Evolutionary conservation across 2,329 filamentous ascomycete genomes (phyloP).

Genomic region (Pseudocercospora musae): DNA sequence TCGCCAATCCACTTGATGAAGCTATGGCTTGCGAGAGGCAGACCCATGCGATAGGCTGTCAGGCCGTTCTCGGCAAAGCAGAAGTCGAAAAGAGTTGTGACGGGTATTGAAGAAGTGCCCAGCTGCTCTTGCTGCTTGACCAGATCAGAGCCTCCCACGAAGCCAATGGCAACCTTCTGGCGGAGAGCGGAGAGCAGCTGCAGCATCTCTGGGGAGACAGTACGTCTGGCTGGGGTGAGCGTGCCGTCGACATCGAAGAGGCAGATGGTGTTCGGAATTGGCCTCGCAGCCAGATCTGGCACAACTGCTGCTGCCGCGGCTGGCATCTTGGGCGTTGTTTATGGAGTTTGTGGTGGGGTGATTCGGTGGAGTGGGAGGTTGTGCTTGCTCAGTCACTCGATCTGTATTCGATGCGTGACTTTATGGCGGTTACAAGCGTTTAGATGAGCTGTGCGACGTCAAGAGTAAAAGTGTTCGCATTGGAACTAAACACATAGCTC

Average conservation of each 20-base stretch:
- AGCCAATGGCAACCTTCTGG: conserved; percentile 84
- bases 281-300: conserved; percentile 76
- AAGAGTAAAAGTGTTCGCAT: background rate
- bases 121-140: conserved; percentile 95
- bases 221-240: conserved; percentile 72
- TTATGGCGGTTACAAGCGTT: background rate
- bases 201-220: conserved; percentile 76
- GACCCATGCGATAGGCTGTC: conserved; percentile 80
- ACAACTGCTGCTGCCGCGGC: conserved; percentile 48
- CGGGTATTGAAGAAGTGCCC: conserved; percentile 63
- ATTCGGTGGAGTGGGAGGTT: background rate
- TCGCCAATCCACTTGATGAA: conserved; percentile 95
- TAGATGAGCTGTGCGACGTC: background rate
- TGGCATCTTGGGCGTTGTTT: background rate
- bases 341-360: conserved; percentile 9
- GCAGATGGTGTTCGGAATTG: conserved; percentile 86
- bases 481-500: background rate
- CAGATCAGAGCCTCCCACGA: conserved; percentile 88
- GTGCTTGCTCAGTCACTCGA: background rate
- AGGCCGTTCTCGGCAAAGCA: conserved; percentile 97
- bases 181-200: conserved; percentile 74
- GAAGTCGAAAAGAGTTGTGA: conserved; percentile 90
- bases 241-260: conserved; percentile 97
- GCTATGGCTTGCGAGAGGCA: conserved; percentile 69
- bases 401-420: background rate